Evolutionary conservation across 2,329 filamentous ascomycete species (phyloP).

Genomic region (Lithohypha guttulata): DNA sequence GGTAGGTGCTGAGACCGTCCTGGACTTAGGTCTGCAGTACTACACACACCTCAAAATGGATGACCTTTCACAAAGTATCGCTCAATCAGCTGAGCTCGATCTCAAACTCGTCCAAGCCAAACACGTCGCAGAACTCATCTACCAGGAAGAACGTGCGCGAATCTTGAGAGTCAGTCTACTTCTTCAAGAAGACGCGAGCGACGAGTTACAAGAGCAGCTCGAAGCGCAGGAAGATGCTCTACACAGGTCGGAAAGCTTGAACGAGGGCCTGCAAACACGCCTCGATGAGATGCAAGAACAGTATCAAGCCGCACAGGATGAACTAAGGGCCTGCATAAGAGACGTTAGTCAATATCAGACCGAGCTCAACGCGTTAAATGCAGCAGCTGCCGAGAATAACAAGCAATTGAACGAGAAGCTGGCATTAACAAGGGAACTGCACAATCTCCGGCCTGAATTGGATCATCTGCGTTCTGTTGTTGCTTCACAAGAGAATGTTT

Average conservation of each 20-base stretch:
- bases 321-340: conserved; percentile 41
- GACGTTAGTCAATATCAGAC: conserved; percentile 50
- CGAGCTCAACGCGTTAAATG: conserved; percentile 59
- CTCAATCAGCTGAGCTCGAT: conserved; percentile 50
- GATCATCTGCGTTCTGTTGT: conserved; percentile 51
- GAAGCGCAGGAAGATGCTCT: conserved; percentile 39
- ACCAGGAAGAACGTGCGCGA: conserved; percentile 65
- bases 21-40: too few relatives aligned
- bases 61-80: conserved; percentile 23
- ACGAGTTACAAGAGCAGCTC: conserved; percentile 54
- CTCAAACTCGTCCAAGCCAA: conserved; percentile 56
- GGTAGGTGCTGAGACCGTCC: too few relatives aligned
- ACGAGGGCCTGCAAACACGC: conserved; percentile 37
- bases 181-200: conserved; percentile 64
- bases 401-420: conserved; percentile 59
- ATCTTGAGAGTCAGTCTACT: conserved; percentile 58
- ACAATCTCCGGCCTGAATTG: conserved; percentile 48
- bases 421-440: conserved; percentile 49
- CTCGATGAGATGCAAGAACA: conserved; percentile 33
- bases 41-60: conserved; percentile 13
- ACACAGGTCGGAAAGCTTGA: conserved; percentile 41
- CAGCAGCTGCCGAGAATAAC: conserved; percentile 56
- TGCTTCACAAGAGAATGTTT: conserved; percentile 52
- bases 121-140: conserved; percentile 55
- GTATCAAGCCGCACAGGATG: conserved; percentile 39